phyloP scores from a whole-genome alignment of 345 rosid genomes.

The Eucalyptus albens region DNA sequence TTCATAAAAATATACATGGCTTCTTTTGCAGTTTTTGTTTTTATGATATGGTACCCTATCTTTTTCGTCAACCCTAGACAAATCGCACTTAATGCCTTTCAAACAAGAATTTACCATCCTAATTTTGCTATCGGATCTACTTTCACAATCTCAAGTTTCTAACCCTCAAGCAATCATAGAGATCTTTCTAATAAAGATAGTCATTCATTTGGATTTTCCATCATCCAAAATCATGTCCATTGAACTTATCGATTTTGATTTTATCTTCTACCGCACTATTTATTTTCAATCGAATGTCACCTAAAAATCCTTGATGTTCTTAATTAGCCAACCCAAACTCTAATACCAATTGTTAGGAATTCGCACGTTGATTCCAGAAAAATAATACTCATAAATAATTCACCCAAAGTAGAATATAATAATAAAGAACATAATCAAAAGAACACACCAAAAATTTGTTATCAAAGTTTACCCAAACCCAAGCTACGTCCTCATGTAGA shows the following conservation, averaged over 20 bases:
- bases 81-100: not conserved
- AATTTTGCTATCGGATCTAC: too few relatives aligned
- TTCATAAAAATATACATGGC: not conserved
- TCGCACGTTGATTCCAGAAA: rapidly evolving
- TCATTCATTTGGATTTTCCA: not conserved
- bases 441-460: too few relatives aligned
- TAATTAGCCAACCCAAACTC: not conserved
- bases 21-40: not conserved
- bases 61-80: too few relatives aligned
- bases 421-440: too few relatives aligned
- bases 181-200: not conserved
- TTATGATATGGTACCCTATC: not conserved
- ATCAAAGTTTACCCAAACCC: not conserved
- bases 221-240: not conserved
- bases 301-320: not conserved
- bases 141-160: rapidly evolving
- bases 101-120: not conserved
- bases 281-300: not conserved
- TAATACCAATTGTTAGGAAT: not conserved
- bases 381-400: rapidly evolving
- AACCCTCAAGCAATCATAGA: not conserved
- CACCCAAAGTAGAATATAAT: rapidly evolving
- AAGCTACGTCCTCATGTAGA: not conserved
- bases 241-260: too few relatives aligned
- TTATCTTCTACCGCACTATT: too few relatives aligned